Conservation (phyloP, 2,329 filamentous ascomycete species). For the Lecanosticta acicola region DNA sequence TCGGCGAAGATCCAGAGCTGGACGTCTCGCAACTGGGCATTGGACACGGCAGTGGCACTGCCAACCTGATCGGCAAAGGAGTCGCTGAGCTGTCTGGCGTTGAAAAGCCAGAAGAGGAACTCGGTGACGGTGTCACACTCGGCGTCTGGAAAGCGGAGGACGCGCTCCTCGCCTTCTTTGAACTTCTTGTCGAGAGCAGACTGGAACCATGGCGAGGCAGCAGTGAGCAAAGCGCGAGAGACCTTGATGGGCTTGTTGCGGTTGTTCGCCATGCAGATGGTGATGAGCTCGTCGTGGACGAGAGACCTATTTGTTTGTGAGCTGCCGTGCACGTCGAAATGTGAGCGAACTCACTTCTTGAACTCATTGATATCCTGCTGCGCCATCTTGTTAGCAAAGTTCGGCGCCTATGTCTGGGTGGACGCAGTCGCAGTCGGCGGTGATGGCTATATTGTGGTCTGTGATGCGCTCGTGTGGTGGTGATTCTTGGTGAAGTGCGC, state of each 20-base stretch:
- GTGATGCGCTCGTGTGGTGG: too few relatives aligned
- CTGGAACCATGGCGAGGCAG: neutral
- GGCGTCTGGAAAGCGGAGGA: neutral
- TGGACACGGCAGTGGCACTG: neutral
- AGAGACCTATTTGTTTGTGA: neutral
- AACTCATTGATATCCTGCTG: neutral
- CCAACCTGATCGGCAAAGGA: neutral
- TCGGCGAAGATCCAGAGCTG: neutral
- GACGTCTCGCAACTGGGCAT: neutral
- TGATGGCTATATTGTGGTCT: too few relatives aligned
- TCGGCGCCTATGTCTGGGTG: too few relatives aligned
- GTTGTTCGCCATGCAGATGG: neutral
- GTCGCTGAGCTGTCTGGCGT: neutral
- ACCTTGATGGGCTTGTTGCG: neutral
- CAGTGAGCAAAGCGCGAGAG: neutral
- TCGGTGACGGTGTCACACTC: neutral
- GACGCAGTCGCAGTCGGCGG: too few relatives aligned
- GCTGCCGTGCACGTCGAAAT: neutral
- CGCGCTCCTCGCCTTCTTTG: conserved; percentile 32
- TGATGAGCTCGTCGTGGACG: neutral
- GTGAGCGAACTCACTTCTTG: neutral
- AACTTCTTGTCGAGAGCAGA: conserved; percentile 36
- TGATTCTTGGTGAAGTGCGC: too few relatives aligned
- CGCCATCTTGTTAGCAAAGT: neutral
- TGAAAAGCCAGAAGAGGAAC: neutral